Evolutionary conservation across 2,329 filamentous ascomycete genomes (phyloP).

Genomic region (Claviceps pusilla): DNA sequence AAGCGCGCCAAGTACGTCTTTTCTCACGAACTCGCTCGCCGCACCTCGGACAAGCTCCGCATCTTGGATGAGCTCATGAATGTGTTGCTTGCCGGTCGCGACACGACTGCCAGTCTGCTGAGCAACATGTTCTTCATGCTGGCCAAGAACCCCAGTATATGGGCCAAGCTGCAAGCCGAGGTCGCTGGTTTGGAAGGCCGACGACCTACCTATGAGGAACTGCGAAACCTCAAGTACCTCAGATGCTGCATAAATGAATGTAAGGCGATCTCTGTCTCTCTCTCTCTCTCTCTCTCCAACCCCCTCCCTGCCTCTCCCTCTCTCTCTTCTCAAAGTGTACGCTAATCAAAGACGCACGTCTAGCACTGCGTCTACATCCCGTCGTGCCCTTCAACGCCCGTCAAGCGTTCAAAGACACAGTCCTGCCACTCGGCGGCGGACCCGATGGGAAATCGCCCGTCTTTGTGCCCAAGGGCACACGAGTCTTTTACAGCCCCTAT

Average conservation of each 20-base stretch:
- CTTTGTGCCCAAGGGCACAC: constrained; percentile 30
- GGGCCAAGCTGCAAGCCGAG: background rate
- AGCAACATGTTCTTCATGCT: constrained; percentile 32
- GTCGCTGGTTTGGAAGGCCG: constrained; percentile 6
- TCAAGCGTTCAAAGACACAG: constrained; percentile 29
- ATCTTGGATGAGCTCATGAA: constrained; percentile 20
- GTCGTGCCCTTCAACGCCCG: constrained; percentile 33
- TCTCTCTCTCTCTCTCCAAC: background rate
- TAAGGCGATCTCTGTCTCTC: no score
- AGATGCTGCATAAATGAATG: constrained; percentile 12
- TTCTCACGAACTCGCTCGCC: constrained; percentile 17
- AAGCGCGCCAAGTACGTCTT: constrained; percentile 16
- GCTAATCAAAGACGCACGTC: no score
- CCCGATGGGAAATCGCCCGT: constrained; percentile 28
- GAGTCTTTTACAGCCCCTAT: constrained; percentile 26
- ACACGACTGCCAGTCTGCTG: constrained; percentile 37
- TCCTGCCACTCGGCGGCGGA: constrained; percentile 36
- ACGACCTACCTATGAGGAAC: constrained; percentile 9
- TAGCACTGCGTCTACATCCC: constrained; percentile 30
- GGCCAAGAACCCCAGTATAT: constrained; percentile 11
- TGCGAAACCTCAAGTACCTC: constrained; percentile 10
- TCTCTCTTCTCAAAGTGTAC: no score
- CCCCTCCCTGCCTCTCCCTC: background rate
- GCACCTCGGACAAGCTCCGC: constrained; percentile 15
- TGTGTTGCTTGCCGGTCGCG: constrained; percentile 34